Evolutionary conservation across 2,329 filamentous ascomycete genomes (phyloP).

Genomic region (Colletotrichum theobromicola): DNA sequence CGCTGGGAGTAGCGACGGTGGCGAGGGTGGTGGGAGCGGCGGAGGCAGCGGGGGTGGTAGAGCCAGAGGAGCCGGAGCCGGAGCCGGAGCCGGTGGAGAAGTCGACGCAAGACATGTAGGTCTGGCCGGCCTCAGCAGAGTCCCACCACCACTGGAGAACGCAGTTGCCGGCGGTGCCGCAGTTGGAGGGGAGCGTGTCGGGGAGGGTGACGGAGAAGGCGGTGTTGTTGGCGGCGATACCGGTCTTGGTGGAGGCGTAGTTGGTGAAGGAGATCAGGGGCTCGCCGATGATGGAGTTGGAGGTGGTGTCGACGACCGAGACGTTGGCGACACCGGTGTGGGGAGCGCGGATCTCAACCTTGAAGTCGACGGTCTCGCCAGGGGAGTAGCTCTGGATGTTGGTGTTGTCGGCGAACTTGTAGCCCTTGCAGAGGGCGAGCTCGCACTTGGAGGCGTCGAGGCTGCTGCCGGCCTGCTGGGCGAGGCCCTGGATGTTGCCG

Average conservation of each 20-base stretch:
- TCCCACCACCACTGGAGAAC: conserved; percentile 70
- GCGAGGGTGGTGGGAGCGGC: conserved; percentile 12
- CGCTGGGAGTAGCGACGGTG: background rate
- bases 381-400: conserved; percentile 30
- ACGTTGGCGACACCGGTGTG: conserved; percentile 47
- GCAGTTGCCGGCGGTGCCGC: conserved; percentile 52
- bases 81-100: conserved; percentile 39
- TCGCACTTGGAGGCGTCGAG: conserved; percentile 32
- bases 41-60: background rate
- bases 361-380: conserved; percentile 40
- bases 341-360: conserved; percentile 43
- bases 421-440: conserved; percentile 41
- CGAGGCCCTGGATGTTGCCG: conserved; percentile 42
- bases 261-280: conserved; percentile 51
- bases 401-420: conserved; percentile 35
- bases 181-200: conserved; percentile 46
- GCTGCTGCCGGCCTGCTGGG: conserved; percentile 32
- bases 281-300: conserved; percentile 52
- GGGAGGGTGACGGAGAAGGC: conserved; percentile 63
- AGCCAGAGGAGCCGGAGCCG: conserved; percentile 2
- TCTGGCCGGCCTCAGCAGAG: conserved; percentile 60
- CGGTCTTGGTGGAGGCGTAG: conserved; percentile 30
- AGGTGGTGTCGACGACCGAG: conserved; percentile 50
- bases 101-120: conserved; percentile 68
- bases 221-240: conserved; percentile 27